These are phyloP conservation scores for Olyra latifolia DNA, from an alignment of 176 grass and related monocot genomes.

Conservation along the genomic window DNA sequence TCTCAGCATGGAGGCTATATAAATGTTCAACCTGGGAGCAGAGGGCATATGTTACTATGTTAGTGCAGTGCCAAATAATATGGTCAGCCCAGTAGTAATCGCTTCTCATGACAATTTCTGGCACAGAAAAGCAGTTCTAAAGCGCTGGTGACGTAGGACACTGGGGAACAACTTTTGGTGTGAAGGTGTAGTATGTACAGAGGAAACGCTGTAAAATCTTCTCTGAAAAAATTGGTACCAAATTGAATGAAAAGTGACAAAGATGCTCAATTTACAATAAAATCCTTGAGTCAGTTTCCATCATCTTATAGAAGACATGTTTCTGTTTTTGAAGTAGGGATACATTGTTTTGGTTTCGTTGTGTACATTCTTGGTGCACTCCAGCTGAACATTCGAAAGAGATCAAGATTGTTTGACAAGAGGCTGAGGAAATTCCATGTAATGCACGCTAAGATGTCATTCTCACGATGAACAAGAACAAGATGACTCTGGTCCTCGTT, in stretches of 20 bases:
- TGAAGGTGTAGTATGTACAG: background rate
- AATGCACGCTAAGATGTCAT: background rate
- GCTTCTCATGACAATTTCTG: background rate
- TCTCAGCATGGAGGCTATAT: slow-evolving; percentile 47
- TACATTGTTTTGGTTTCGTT: background rate
- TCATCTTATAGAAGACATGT: background rate
- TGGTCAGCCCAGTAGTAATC: background rate
- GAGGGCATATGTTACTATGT: background rate
- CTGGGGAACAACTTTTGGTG: background rate
- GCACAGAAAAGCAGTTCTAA: background rate
- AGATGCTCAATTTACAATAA: background rate
- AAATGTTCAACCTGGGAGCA: background rate
- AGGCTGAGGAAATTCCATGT: background rate
- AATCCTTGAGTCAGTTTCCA: background rate
- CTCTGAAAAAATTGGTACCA: background rate
- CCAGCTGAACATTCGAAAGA: background rate
- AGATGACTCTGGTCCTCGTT: background rate
- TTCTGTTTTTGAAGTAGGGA: background rate
- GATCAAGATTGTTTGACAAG: background rate
- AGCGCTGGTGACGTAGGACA: background rate
- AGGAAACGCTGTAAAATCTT: slow-evolving; percentile 14
- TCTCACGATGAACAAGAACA: background rate
- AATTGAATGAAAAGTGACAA: background rate
- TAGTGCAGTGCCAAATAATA: background rate
- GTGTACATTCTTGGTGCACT: background rate